Percentiles rank a stretch among this genome's conserved stretches.
These are phyloP conservation scores for Dendrocalamus latiflorus DNA, from an alignment of 202 grass and related monocot genomes.

Conservation along the genomic window DNA sequence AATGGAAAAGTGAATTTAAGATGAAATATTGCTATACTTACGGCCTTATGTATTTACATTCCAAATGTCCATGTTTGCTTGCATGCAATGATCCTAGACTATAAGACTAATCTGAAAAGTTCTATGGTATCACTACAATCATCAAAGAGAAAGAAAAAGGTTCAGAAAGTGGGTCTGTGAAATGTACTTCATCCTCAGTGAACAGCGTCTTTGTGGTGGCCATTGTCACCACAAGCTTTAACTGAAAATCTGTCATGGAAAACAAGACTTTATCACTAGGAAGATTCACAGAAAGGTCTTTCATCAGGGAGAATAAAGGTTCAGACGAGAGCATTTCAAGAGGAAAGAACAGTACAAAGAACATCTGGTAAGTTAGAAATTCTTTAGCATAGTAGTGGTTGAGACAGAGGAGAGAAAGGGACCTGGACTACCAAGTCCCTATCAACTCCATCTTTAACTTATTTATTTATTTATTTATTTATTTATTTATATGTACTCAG, in stretches of 20 bases:
- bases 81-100: background rate
- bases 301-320: background rate
- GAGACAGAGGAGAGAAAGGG: background rate
- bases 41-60: background rate
- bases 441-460: background rate
- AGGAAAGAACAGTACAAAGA: background rate
- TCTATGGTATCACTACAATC: background rate
- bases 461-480: no score
- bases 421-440: background rate
- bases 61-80: background rate
- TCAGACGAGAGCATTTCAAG: background rate
- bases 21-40: background rate
- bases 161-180: background rate
- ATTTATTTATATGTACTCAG: background rate
- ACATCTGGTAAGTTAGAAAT: background rate
- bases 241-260: background rate
- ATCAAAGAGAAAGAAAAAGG: background rate
- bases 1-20: background rate
- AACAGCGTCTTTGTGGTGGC: background rate
- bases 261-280: background rate
- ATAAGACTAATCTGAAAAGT: background rate
- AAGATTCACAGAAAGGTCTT: background rate
- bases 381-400: background rate
- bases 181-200: background rate
- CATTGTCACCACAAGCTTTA: background rate